Evolutionary conservation across 768 basidiomycete species (phyloP).

Genomic region (Sistotremastrum suecicum): DNA sequence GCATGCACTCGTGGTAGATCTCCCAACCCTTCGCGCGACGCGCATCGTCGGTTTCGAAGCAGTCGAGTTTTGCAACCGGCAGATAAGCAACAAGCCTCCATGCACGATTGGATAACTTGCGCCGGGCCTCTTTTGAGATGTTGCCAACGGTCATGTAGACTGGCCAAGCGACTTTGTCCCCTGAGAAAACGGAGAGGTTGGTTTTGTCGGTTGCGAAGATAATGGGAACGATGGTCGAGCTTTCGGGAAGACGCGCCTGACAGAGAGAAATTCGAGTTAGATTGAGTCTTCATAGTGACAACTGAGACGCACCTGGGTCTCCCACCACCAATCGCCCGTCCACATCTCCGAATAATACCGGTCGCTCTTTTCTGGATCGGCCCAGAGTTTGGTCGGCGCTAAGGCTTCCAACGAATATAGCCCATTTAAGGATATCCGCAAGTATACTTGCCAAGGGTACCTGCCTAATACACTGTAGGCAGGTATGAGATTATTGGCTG

Average conservation of each 20-base stretch:
- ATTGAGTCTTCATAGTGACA: not conserved
- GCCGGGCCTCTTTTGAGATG: conserved; percentile 11
- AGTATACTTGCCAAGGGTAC: too few species aligned
- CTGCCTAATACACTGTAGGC: too few species aligned
- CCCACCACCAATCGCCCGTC: conserved; percentile 11
- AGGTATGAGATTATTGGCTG: too few species aligned
- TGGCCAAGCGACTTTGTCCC: conserved; percentile 18
- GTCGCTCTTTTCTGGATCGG: too few species aligned
- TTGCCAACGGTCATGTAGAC: conserved; percentile 21
- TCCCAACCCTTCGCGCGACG: too few species aligned
- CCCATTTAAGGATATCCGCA: too few species aligned
- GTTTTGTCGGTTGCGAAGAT: conserved; percentile 21
- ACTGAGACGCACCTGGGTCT: conserved; percentile 7
- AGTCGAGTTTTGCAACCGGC: conserved; percentile 7
- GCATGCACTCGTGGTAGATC: too few species aligned
- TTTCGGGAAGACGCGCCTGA: not conserved
- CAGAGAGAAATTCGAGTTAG: not conserved
- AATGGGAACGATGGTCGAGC: conserved; percentile 14
- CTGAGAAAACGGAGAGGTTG: conserved; percentile 13
- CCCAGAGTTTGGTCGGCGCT: too few species aligned
- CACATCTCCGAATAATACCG: conserved; percentile 7
- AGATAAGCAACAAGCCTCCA: conserved; percentile 16
- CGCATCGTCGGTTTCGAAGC: too few species aligned
- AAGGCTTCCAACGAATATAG: too few species aligned
- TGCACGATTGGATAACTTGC: conserved; percentile 9